Conservation (phyloP, 306 rosid species). For the Trifolium subterraneum region DNA sequence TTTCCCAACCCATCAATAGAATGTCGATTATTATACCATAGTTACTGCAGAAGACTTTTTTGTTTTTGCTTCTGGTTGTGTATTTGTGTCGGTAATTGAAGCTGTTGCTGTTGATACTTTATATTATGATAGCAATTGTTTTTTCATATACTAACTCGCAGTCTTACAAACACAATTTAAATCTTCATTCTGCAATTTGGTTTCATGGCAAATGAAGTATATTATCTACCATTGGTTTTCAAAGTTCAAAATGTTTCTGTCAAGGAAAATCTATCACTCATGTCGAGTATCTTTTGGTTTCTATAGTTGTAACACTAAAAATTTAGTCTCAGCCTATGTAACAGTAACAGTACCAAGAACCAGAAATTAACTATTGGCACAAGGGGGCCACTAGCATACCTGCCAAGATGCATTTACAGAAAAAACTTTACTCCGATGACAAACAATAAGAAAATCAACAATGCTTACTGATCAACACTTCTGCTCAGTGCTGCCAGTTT, state of each 20-base stretch:
- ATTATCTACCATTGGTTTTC: constrained; percentile 15
- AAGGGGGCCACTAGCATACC: constrained; percentile 39
- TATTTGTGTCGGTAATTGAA: constrained; percentile 45
- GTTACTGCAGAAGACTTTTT: constrained; percentile 76
- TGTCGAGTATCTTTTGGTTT: constrained; percentile 42
- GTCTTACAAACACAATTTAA: not conserved
- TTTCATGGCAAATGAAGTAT: constrained; percentile 4
- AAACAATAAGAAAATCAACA: constrained; percentile 34
- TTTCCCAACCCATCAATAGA: not conserved
- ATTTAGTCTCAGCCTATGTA: constrained; percentile 7
- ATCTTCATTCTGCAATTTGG: constrained; percentile 9
- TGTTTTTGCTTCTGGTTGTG: constrained; percentile 52
- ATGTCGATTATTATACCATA: constrained; percentile 57
- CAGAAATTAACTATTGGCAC: constrained; percentile 11
- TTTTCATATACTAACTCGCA: constrained; percentile 62
- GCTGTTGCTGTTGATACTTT: constrained; percentile 47
- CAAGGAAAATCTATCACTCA: constrained; percentile 30
- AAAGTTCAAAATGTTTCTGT: constrained; percentile 14
- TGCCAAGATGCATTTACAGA: constrained; percentile 43
- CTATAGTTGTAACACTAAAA: constrained; percentile 33
- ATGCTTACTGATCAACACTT: constrained; percentile 49
- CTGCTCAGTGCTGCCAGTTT: constrained; percentile 66
- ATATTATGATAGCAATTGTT: constrained; percentile 55
- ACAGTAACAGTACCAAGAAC: constrained; percentile 20
- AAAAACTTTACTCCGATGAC: constrained; percentile 42